A percentile compares a stretch with the other conserved stretches of the same genome.
phyloP scores from a whole-genome alignment of 2,329 filamentous ascomycete species.

The Neofusicoccum sp. region DNA sequence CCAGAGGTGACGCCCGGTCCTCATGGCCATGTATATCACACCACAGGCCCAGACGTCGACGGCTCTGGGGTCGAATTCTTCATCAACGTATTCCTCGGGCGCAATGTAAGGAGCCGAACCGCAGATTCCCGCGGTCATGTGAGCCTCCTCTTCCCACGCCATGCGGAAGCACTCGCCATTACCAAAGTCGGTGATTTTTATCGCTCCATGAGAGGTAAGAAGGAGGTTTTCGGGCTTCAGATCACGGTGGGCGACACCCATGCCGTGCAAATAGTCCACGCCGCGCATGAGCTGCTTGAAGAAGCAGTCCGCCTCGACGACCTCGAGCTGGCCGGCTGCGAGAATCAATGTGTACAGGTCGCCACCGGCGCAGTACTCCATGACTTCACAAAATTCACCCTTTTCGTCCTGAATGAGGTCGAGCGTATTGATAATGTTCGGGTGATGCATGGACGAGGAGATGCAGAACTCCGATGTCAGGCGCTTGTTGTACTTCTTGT shows the following conservation, averaged over 20 bases:
- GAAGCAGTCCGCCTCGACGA: constrained; percentile 91
- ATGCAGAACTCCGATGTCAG: constrained; percentile 98
- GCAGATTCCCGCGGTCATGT: constrained; percentile 96
- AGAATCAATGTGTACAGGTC: constrained; percentile 93
- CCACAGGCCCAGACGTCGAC: constrained; percentile 98
- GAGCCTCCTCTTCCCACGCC: constrained; percentile 97
- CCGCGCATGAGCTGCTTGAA: constrained; percentile 99
- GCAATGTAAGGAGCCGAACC: constrained; percentile 97
- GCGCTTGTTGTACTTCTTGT: constrained; percentile 97
- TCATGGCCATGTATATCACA: constrained; percentile 99
- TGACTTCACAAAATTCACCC: constrained; percentile 97
- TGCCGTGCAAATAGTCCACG: constrained; percentile 98
- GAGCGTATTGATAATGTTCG: constrained; percentile 96
- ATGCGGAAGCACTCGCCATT: constrained; percentile 99
- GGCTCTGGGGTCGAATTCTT: constrained; percentile 94
- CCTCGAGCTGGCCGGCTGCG: constrained; percentile 85
- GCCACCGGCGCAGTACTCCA: constrained; percentile 97
- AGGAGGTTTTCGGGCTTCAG: constrained; percentile 96
- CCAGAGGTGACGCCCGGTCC: constrained; percentile 93
- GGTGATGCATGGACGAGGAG: constrained; percentile 91
- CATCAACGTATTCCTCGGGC: constrained; percentile 91
- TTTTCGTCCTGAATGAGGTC: constrained; percentile 94
- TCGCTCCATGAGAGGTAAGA: constrained; percentile 82
- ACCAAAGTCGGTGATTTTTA: constrained; percentile 98
- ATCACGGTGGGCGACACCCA: constrained; percentile 96